Evolutionary conservation across 1,284 basidiomycete species (phyloP), one percentile per base, ranked within the genome.

Genomic region (Phellinidium pouzarii): DNA sequence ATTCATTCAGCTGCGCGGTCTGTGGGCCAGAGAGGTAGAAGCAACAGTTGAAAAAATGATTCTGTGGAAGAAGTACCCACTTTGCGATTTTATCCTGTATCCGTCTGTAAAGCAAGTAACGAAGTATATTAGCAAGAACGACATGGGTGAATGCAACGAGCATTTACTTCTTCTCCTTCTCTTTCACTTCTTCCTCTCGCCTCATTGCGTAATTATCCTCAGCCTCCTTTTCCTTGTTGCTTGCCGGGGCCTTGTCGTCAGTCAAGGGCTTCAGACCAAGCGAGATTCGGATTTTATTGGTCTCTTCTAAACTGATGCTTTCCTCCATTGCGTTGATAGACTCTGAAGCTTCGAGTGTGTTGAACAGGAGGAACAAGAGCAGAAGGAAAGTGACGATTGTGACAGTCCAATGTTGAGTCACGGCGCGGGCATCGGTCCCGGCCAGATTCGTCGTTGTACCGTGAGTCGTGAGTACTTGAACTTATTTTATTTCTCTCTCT

Each of bases 241-340:
- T 74, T 9, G 74, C 73, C 5, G 84, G 81, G 23, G 69, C 76
- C 46, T 74, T 72, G 62, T 89, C 87, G 59, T 90, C 91, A 3
- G 84, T 87, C 53, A 99, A 80, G 34, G 95, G 95, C 68, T 94
- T 92, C 58, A 99, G 84, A 61, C 96, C 96, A 42, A 98, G 80
- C 6, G 85, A 88, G 58, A 96, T 82, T 73, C 96, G 92, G 66
- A 97, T 91, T 71, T 90, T 93, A 78, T 98, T 98, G 51, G 94
- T 97, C 78, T 99, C 96, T 66, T 97, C 94, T 65, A 99, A 80
- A 61, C 89, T 87, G 66, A 96, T 87, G 66, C 88, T 87, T 69
- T 93, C 87, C 71, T 88, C 87, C 82, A 87, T 82, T 17, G 26
- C 38, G 23, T 43, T 20, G 20, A 25, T 19, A n/a, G n/a, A n/a